Base-by-base conservation (phyloP, 1,139 yeast species). In the Debaryomyces udenii region DNA sequence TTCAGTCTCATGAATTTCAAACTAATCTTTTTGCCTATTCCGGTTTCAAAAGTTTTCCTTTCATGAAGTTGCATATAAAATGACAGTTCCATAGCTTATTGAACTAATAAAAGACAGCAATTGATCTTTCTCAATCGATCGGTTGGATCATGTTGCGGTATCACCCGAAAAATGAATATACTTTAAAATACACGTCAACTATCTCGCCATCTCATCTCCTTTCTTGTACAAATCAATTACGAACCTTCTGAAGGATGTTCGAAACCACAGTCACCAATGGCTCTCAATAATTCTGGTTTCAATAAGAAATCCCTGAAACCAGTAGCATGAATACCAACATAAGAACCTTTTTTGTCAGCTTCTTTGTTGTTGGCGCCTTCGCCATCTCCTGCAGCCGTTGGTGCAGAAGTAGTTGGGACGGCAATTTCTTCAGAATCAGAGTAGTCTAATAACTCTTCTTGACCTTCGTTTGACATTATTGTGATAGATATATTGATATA, bases 211-310 rank as follows among this genome's bases (percentile, higher is more conserved):
- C 27, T 35, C 33, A 28, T 35, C 20, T 23, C 34, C 31, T 29
- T 35, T 27, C 31, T 16, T 16, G 26, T 5, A 14, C 29, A 23
- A 30, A 26, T 22, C n/a, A 39, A 32, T 64, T 69, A 84, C 91
- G 80, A 72, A 86, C 93, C 95, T 84, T 93, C 99, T 50, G 97
- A 90, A 53, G 99, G 99, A 76, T 93, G 99, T 76, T 93, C 99
- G 64, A 93, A 93, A 78, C 99, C 99, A 77, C 97, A 90, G 71
- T 93, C 99, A 56, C 93, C 96, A 64, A 93, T 93, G 52, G 99
- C 99, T 72, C 99, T 86, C 59, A 93, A 79, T 57, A 93, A 79
- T 70, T 93, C 99, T 20, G 98, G 97, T 75, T 93, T 93, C 68
- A 93, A 80, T 61, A 93, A 76, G 71, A 93, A 93, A 71, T 93